Percentiles rank a stretch among this genome's conserved stretches.
Conservation (phyloP, 768 basidiomycete species). For the Scleroderma bovista region DNA sequence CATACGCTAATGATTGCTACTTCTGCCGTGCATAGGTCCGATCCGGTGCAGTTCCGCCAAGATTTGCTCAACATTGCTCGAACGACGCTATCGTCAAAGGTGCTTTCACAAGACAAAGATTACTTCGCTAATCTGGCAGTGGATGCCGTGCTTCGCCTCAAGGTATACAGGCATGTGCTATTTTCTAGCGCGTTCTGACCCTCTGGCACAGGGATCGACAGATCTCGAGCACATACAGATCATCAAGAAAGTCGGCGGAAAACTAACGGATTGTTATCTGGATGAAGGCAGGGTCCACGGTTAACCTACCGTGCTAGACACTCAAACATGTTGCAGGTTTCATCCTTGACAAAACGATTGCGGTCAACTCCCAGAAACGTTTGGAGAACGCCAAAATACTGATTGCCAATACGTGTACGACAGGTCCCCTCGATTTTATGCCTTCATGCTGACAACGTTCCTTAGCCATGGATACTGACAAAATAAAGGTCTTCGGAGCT, state of each 20-base stretch:
- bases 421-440: not conserved
- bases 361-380: slow-evolving; percentile 90
- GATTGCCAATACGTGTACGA: slow-evolving; percentile 95
- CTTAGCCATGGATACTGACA: slow-evolving; percentile 98
- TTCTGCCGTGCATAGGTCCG: slow-evolving; percentile 42
- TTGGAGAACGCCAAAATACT: slow-evolving; percentile 94
- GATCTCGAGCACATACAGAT: slow-evolving; percentile 98
- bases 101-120: slow-evolving; percentile 92
- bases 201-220: slow-evolving; percentile 71
- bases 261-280: slow-evolving; percentile 95
- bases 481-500: slow-evolving; percentile 99
- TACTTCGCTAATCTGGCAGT: slow-evolving; percentile 98
- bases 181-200: not conserved
- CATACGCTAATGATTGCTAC: not conserved
- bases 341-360: slow-evolving; percentile 95
- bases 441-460: not conserved
- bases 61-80: slow-evolving; percentile 96
- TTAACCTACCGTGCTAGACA: not conserved
- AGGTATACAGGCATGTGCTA: slow-evolving; percentile 39
- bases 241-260: slow-evolving; percentile 99
- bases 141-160: slow-evolving; percentile 89
- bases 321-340: slow-evolving; percentile 53
- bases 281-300: slow-evolving; percentile 67
- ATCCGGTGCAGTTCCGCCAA: slow-evolving; percentile 70
- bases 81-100: slow-evolving; percentile 94